phyloP scores from a whole-genome alignment of 164 flowering plant genomes.

The Dillenia suffruticosa region DNA sequence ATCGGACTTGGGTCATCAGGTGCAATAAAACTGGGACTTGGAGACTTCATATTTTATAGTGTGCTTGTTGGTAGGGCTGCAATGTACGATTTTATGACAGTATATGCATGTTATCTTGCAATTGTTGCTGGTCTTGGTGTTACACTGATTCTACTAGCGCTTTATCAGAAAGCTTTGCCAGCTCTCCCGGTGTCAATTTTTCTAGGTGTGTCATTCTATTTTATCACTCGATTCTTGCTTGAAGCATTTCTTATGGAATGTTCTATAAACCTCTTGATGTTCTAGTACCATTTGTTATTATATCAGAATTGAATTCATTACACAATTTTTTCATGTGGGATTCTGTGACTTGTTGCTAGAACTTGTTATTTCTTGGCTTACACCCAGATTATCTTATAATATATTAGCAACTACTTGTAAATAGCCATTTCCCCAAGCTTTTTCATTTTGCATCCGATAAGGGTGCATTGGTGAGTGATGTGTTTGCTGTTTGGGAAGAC shows the following conservation, averaged over 20 bases:
- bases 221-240: constrained; percentile 65
- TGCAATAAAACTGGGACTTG: constrained; percentile 87
- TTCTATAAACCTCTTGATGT: constrained; percentile 78
- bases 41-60: constrained; percentile 96
- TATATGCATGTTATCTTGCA: constrained; percentile 97
- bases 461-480: no score
- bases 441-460: no score
- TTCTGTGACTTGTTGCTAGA: no score
- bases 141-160: constrained; percentile 74
- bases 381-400: no score
- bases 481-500: no score
- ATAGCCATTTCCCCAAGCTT: no score
- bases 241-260: constrained; percentile 82
- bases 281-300: constrained; percentile 27
- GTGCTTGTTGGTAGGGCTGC: constrained; percentile 98
- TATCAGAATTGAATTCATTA: no score
- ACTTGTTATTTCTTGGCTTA: no score
- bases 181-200: constrained; percentile 92
- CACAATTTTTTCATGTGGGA: no score
- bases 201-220: constrained; percentile 84
- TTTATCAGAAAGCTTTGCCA: constrained; percentile 56
- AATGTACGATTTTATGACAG: constrained; percentile 94
- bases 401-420: no score
- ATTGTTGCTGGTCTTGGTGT: constrained; percentile 93
- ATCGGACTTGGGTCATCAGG: constrained; percentile 91